Conservation (phyloP, 345 rosid species). For the Erucastrum elatum region DNA sequence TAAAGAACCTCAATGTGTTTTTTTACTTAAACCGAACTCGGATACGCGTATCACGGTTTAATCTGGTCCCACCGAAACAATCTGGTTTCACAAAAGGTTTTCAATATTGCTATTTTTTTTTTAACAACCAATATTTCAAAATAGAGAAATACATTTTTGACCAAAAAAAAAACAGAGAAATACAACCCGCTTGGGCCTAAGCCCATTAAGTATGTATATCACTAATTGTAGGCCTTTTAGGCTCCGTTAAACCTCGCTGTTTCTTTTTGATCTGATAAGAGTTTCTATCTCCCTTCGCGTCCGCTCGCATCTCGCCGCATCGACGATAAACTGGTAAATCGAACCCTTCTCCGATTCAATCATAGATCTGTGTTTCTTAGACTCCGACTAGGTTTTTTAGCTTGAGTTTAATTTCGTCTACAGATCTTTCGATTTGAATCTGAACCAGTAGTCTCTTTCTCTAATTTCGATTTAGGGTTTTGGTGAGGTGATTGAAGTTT, state of each 20-base stretch:
- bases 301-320: neutral
- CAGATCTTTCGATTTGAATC: constrained; percentile 36
- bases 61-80: neutral
- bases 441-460: constrained; percentile 17
- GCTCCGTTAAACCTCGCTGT: neutral
- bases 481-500: constrained; percentile 9
- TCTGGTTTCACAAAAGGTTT: neutral
- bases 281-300: constrained; percentile 2
- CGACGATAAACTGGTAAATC: constrained; percentile 29
- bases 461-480: neutral
- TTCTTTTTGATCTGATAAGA: neutral
- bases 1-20: no score
- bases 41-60: neutral
- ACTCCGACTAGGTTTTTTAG: neutral
- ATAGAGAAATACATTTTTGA: no score
- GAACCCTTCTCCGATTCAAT: neutral
- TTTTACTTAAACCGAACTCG: no score
- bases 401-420: constrained; percentile 2
- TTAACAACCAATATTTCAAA: no score
- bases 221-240: neutral
- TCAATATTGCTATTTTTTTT: no score
- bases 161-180: no score
- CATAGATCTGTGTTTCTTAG: neutral
- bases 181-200: constrained; percentile 17
- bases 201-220: neutral